phyloP scores from a whole-genome alignment of 73 alveolate genomes.

The Halteria grandinella region DNA sequence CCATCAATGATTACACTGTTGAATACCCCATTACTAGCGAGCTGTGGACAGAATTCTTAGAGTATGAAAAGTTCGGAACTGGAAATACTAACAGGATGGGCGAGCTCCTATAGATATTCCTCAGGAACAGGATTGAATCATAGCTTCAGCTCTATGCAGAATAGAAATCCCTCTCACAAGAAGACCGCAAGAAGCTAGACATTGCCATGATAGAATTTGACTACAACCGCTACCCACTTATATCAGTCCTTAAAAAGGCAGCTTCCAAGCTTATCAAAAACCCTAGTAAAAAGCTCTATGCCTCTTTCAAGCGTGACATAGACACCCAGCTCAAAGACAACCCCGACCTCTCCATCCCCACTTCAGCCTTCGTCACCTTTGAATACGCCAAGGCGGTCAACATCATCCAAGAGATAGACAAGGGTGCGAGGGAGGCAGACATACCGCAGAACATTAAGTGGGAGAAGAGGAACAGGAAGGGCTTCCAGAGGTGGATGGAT shows the following conservation, averaged over 20 bases:
- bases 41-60: neutral
- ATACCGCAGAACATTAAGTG: neutral
- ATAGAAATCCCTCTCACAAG: no score
- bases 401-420: neutral
- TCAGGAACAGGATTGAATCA: neutral
- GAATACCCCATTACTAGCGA: slow-evolving; percentile 17
- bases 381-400: slow-evolving; percentile 23
- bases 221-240: no score
- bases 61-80: no score
- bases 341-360: neutral
- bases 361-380: slow-evolving; percentile 15
- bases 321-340: neutral
- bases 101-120: neutral
- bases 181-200: slow-evolving; percentile 10
- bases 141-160: neutral
- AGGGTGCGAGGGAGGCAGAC: neutral
- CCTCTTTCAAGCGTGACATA: no score
- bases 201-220: slow-evolving; percentile 31
- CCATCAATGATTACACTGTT: slow-evolving; percentile 55
- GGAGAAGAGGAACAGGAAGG: slow-evolving; percentile 3
- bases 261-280: no score
- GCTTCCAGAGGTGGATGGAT: no score
- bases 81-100: no score
- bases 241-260: no score
- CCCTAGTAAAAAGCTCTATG: no score